Conservation (phyloP, 2,329 filamentous ascomycete species). For the Aureobasidium namibiae region DNA sequence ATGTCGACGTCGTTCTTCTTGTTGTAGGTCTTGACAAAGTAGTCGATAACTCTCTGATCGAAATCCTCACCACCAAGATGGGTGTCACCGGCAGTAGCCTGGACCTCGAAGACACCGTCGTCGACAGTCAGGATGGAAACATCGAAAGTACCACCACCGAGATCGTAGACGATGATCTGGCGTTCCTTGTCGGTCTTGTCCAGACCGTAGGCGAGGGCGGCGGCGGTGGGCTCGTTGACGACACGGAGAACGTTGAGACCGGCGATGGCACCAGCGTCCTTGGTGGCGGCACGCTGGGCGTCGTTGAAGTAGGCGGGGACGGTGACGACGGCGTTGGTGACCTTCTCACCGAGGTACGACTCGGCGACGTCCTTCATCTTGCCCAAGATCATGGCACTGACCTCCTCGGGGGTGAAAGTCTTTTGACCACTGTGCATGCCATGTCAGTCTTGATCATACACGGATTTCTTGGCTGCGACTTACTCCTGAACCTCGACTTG, state of each 20-base stretch:
- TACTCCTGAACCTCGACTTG: constrained; percentile 59
- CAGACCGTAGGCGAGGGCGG: constrained; percentile 88
- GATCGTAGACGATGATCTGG: constrained; percentile 88
- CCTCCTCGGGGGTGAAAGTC: constrained; percentile 71
- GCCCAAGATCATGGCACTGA: constrained; percentile 72
- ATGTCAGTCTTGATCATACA: constrained; percentile 13
- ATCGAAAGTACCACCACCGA: constrained; percentile 92
- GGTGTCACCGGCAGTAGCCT: constrained; percentile 92
- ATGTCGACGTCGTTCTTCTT: constrained; percentile 93
- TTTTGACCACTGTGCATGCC: constrained; percentile 40
- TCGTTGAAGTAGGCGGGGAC: constrained; percentile 98
- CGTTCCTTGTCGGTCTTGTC: constrained; percentile 78
- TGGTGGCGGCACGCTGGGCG: constrained; percentile 93
- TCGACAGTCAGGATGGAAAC: constrained; percentile 66
- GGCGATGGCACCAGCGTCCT: constrained; percentile 86
- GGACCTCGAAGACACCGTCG: constrained; percentile 85
- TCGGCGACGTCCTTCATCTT: constrained; percentile 83
- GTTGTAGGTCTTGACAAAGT: constrained; percentile 97
- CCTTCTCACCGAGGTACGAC: constrained; percentile 71
- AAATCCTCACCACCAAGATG: constrained; percentile 98
- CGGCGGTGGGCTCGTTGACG: constrained; percentile 92
- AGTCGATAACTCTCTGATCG: constrained; percentile 92
- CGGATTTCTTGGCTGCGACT: constrained; percentile 6
- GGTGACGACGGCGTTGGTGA: constrained; percentile 83
- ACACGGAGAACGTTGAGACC: constrained; percentile 93